Evolutionary conservation across 495 filamentous ascomycete species (phyloP), one percentile per base, ranked within the genome.

Genomic region (Copromyces sp.): DNA sequence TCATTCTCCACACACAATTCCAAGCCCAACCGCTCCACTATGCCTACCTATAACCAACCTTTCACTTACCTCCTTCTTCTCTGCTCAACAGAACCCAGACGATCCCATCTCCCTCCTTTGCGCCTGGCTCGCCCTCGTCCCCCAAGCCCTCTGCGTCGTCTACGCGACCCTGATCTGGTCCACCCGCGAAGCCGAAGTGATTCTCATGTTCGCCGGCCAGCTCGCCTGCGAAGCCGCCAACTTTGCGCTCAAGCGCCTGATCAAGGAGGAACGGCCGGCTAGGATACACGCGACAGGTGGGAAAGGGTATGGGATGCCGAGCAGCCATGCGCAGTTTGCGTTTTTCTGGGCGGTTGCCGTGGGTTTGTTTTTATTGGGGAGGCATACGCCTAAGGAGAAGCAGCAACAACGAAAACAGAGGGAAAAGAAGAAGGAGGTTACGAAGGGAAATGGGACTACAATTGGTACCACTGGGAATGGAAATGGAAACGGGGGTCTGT

Each of bases 251-350:
- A 99, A 99, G 82, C 87, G 96, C 9, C 82, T 92, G 32, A 94
- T 99, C 78, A 95, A 94, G 74, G 93, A 98, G 80, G 93, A 97
- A 80, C 88, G 95, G 32, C 95, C 95, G 39, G 87, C 85, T 70
- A 89, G 90, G 73, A 78, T 83, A 92, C 91, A 92, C 82, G 92
- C 92, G 86, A 68, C 70, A 8, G 69, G 61, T 0, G 92, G 92
- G 44, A 97, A 97, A 81, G 95, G 95, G 73, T 99, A 98, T 78
- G 95, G 95, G 74, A 99, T 99, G 95, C 95, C 95, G n/a, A 94
- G 91, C 65, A 97, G 94, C 37, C 95, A 99, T 83, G 93, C 95
- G 11, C 95, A 99, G 81, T 99, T 97, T 79, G 90, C 92, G 68
- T 85, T 90, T 11, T 99, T 92, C 84, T 98, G 97, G 84, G 90